These are phyloP conservation scores for Saturnispora zaruensis DNA, from an alignment of 805 yeast genomes.

Conservation along the genomic window DNA sequence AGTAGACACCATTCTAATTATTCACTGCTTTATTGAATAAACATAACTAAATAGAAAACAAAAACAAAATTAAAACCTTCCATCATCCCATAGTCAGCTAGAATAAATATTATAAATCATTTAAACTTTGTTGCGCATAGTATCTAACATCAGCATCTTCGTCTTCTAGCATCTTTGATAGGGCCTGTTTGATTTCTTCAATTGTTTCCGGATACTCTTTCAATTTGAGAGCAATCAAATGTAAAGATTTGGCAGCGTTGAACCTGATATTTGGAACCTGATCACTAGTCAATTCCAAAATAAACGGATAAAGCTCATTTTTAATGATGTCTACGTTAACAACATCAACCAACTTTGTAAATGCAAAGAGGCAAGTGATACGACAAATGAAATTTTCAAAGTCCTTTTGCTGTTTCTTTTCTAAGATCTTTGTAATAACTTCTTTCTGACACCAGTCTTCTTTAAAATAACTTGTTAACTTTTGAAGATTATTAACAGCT, in stretches of 20 bases:
- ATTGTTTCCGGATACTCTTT: constrained; percentile 31
- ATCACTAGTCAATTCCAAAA: constrained; percentile 63
- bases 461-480: constrained; percentile 81
- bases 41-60: background rate
- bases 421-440: constrained; percentile 67
- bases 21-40: background rate
- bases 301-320: constrained; percentile 68
- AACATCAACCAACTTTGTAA: constrained; percentile 74
- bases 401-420: constrained; percentile 30
- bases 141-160: constrained; percentile 83
- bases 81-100: background rate
- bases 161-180: constrained; percentile 61
- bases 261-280: constrained; percentile 92
- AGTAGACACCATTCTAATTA: background rate
- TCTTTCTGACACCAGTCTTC: constrained; percentile 87
- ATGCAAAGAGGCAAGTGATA: constrained; percentile 81
- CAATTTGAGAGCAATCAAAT: constrained; percentile 49
- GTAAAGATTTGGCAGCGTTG: constrained; percentile 83
- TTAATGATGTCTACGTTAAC: constrained; percentile 49
- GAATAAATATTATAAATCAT: constrained; percentile 9
- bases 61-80: background rate
- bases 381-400: constrained; percentile 76
- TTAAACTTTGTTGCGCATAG: constrained; percentile 55
- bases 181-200: constrained; percentile 50
- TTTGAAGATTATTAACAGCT: constrained; percentile 75